phyloP scores from a whole-genome alignment of 306 rosid species.

The Citrullus colocynthis region DNA sequence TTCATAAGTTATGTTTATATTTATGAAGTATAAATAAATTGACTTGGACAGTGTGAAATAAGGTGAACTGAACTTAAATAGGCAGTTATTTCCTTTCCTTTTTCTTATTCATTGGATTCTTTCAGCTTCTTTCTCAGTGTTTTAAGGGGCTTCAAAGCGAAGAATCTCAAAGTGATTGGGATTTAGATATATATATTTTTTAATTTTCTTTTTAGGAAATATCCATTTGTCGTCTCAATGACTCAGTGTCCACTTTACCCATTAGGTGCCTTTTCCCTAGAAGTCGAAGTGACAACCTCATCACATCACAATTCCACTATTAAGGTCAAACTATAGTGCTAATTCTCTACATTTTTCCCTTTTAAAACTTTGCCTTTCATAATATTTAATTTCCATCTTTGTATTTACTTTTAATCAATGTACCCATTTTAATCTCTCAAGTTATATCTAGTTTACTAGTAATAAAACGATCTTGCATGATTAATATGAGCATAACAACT shows the following conservation, averaged over 20 bases:
- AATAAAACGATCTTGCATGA: too few species aligned
- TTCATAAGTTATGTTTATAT: background rate
- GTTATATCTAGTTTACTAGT: background rate
- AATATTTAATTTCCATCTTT: background rate
- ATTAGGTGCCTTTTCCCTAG: background rate
- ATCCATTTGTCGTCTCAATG: background rate
- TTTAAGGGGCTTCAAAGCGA: background rate
- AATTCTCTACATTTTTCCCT: background rate
- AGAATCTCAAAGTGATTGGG: background rate
- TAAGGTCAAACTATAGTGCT: background rate
- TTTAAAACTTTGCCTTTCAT: background rate
- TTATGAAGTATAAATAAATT: background rate
- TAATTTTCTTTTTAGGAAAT: background rate
- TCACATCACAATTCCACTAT: background rate
- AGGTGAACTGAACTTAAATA: background rate
- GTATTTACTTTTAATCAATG: background rate
- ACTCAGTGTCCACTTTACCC: background rate
- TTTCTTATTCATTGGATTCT: background rate
- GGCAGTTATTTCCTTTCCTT: background rate
- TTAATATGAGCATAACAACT: too few species aligned
- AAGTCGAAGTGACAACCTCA: background rate
- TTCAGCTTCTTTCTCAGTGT: background rate
- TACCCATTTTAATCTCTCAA: background rate
- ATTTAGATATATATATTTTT: background rate
- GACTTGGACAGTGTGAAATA: background rate